Percentiles rank a stretch among this genome's conserved stretches.
phyloP scores from a whole-genome alignment of 257 asterid species.

The Pogostemon cablin region DNA sequence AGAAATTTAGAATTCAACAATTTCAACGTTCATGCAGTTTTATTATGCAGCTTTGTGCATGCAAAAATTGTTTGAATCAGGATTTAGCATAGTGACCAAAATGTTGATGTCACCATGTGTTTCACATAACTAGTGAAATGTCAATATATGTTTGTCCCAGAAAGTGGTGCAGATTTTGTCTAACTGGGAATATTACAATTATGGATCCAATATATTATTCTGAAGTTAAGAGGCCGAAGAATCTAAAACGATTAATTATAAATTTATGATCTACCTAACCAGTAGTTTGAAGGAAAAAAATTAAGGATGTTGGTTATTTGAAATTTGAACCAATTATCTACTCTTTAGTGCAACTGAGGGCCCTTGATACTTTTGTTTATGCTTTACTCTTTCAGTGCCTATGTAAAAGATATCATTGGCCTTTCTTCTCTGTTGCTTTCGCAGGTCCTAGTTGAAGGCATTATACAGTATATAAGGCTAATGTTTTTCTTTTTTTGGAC shows the following conservation, averaged over 20 bases:
- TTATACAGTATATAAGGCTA: slow-evolving; percentile 11
- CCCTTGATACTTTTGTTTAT: not conserved
- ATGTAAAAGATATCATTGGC: not conserved
- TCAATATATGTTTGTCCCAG: not conserved
- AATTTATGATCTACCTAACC: not conserved
- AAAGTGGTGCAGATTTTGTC: not conserved
- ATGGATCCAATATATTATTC: too few relatives aligned
- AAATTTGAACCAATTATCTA: not conserved
- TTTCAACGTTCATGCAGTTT: not conserved
- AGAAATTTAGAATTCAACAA: not conserved
- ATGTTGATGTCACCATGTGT: not conserved
- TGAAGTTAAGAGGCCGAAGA: not conserved
- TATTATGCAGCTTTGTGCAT: not conserved
- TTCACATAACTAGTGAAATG: not conserved
- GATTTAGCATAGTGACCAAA: not conserved
- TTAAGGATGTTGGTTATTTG: slow-evolving; percentile 3
- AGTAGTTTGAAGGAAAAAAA: not conserved
- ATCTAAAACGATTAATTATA: not conserved
- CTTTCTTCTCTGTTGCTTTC: not conserved
- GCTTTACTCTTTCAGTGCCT: not conserved
- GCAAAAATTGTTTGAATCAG: not conserved
- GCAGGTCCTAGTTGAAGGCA: not conserved
- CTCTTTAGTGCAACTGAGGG: not conserved
- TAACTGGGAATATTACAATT: not conserved
- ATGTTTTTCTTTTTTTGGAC: slow-evolving; percentile 33